Evolutionary conservation across 192 early-diverging fungal genomes (phyloP).

Genomic region (Coemansia guatemalensis): DNA sequence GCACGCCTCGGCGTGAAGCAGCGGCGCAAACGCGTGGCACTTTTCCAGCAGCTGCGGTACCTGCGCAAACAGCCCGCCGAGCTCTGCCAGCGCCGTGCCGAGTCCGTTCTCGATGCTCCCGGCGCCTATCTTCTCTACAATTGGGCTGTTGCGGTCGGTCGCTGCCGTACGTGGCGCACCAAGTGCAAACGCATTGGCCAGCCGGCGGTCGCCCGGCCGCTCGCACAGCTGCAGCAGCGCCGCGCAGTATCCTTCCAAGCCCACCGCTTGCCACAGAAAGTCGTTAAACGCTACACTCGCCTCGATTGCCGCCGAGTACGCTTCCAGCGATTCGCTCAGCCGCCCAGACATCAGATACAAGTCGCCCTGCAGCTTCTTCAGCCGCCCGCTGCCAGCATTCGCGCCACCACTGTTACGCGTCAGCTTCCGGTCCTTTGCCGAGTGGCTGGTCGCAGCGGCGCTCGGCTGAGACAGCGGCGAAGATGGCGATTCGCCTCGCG

Average conservation of each 20-base stretch:
- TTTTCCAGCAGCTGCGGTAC: slow-evolving; percentile 44
- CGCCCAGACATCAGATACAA: slow-evolving; percentile 47
- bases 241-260: slow-evolving; percentile 51
- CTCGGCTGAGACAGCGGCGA: slow-evolving; percentile 5
- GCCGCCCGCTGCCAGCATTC: slow-evolving; percentile 22
- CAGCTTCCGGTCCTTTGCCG: slow-evolving; percentile 7
- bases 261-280: slow-evolving; percentile 51
- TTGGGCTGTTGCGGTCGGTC: neutral
- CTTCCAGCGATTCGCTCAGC: slow-evolving; percentile 39
- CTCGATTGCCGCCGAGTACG: slow-evolving; percentile 39
- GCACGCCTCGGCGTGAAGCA: slow-evolving; percentile 50
- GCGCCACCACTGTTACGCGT: slow-evolving; percentile 1
- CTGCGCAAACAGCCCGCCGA: slow-evolving; percentile 25
- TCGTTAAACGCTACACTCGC: slow-evolving; percentile 31
- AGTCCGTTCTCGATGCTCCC: neutral
- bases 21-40: slow-evolving; percentile 42
- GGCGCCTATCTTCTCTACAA: neutral
- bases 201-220: slow-evolving; percentile 21
- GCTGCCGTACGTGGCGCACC: slow-evolving; percentile 1
- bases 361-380: slow-evolving; percentile 54
- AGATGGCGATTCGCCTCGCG: neutral
- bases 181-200: slow-evolving; percentile 11
- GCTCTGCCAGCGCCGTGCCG: neutral
- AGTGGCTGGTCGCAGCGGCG: neutral
- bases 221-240: slow-evolving; percentile 44